A percentile compares a stretch with the other conserved stretches of the same genome.
Conservation (phyloP, 2,329 filamentous ascomycete genomes). For the Alternaria longipes region DNA sequence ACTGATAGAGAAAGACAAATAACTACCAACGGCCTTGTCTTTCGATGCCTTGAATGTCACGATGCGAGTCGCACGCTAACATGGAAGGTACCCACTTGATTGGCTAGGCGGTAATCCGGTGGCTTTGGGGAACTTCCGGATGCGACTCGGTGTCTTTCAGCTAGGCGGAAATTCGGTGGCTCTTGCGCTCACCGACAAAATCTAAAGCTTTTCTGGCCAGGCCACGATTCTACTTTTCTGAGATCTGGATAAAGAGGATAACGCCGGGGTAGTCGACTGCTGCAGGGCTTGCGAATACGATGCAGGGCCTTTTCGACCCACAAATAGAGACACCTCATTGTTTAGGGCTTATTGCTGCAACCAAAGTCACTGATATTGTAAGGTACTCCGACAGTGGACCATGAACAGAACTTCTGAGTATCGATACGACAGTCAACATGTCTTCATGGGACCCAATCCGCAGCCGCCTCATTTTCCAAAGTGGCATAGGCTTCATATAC, state of each 20-base stretch:
- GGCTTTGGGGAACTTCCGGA: neutral
- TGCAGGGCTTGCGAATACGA: neutral
- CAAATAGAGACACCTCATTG: neutral
- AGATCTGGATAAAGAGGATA: neutral
- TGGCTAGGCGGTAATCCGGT: neutral
- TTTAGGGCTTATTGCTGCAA: neutral
- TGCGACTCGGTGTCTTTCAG: neutral
- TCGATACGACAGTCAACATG: conserved; percentile 1
- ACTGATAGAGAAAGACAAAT: neutral
- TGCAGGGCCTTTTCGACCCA: neutral
- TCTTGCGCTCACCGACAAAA: neutral
- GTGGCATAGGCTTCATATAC: conserved; percentile 14
- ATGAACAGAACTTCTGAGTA: neutral
- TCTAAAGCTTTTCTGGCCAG: neutral
- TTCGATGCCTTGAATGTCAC: neutral
- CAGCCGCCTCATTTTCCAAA: conserved; percentile 16
- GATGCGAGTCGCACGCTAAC: neutral
- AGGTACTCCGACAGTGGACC: neutral
- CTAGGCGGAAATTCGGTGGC: neutral
- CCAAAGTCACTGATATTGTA: neutral
- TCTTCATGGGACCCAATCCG: conserved; percentile 8
- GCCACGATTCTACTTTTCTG: neutral
- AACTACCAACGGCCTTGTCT: neutral
- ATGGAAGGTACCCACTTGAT: neutral
- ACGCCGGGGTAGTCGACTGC: neutral